A percentile compares a stretch with the other conserved stretches of the same genome.
Evolutionary conservation across 176 grass and related monocot species (phyloP).

Genomic region (Zoysia japonica): DNA sequence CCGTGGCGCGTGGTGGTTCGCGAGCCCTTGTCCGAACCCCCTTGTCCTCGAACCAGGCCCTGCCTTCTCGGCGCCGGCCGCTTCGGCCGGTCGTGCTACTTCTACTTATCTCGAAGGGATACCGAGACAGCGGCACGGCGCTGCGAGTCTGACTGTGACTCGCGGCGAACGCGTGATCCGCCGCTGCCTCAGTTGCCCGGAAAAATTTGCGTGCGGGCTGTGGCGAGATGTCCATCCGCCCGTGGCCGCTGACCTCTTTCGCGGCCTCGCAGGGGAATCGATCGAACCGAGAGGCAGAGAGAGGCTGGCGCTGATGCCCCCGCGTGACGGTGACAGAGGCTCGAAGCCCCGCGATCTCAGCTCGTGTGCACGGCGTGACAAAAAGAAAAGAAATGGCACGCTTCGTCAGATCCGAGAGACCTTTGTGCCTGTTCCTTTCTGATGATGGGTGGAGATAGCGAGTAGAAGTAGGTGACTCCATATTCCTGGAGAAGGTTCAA

Average conservation of each 20-base stretch:
- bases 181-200: not conserved
- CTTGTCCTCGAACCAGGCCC: not conserved
- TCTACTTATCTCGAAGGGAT: constrained; percentile 13
- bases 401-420: not conserved
- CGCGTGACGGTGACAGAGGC: not conserved
- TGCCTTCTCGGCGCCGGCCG: not conserved
- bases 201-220: constrained; percentile 23
- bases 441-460: not conserved
- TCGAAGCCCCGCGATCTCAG: not conserved
- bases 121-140: constrained; percentile 13
- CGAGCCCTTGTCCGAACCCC: not conserved
- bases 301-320: not conserved
- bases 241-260: not conserved
- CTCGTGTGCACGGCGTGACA: not conserved
- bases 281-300: not conserved
- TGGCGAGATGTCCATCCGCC: constrained; percentile 1
- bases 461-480: not conserved
- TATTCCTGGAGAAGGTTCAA: constrained; percentile 16
- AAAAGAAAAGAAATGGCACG: not conserved
- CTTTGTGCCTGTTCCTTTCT: not conserved
- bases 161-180: not conserved
- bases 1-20: not conserved
- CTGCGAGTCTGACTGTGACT: constrained; percentile 8
- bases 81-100: not conserved
- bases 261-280: not conserved